Percentiles rank a stretch among this genome's conserved stretches.
phyloP scores from a whole-genome alignment of 495 filamentous ascomycete species.

The Podospora australis region DNA sequence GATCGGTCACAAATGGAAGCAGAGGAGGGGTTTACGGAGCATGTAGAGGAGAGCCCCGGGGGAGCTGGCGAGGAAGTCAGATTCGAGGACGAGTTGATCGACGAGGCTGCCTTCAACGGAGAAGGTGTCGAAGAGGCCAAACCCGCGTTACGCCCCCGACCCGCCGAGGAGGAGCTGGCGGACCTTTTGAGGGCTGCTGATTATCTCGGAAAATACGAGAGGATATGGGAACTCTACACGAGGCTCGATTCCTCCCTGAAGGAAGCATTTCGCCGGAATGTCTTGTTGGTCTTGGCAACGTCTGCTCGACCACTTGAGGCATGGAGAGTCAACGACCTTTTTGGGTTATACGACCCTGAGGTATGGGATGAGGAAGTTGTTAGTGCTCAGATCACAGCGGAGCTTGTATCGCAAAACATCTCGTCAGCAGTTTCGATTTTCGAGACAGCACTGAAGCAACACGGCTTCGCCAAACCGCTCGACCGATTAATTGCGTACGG shows the following conservation, averaged over 20 bases:
- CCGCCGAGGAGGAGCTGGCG: too few relatives aligned
- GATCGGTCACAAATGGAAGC: too few relatives aligned
- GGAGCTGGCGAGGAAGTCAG: too few relatives aligned
- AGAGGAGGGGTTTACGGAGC: too few relatives aligned
- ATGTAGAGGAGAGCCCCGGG: too few relatives aligned
- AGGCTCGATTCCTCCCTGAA: slow-evolving; percentile 12
- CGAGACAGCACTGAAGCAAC: slow-evolving; percentile 11
- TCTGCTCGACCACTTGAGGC: slow-evolving; percentile 21
- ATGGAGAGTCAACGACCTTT: slow-evolving; percentile 20
- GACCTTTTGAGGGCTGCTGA: too few relatives aligned
- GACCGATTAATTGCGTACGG: slow-evolving; percentile 21
- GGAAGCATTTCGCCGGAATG: slow-evolving; percentile 7
- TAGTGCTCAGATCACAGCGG: slow-evolving; percentile 18
- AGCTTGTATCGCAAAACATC: slow-evolving; percentile 15
- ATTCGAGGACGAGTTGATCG: too few relatives aligned
- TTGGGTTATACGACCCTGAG: slow-evolving; percentile 5
- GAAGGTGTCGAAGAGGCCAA: too few relatives aligned
- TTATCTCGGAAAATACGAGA: slow-evolving; percentile 15
- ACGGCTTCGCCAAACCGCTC: slow-evolving; percentile 11
- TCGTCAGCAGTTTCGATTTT: slow-evolving; percentile 16
- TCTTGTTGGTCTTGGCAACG: slow-evolving; percentile 18
- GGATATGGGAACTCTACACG: slow-evolving; percentile 21
- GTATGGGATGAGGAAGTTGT: slow-evolving; percentile 23
- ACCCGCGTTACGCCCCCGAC: too few relatives aligned
- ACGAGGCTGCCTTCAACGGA: too few relatives aligned